These are phyloP conservation scores for Cryptococcus maquisensis DNA, from an alignment of 1,284 basidiomycete species.

Conservation along the genomic window DNA sequence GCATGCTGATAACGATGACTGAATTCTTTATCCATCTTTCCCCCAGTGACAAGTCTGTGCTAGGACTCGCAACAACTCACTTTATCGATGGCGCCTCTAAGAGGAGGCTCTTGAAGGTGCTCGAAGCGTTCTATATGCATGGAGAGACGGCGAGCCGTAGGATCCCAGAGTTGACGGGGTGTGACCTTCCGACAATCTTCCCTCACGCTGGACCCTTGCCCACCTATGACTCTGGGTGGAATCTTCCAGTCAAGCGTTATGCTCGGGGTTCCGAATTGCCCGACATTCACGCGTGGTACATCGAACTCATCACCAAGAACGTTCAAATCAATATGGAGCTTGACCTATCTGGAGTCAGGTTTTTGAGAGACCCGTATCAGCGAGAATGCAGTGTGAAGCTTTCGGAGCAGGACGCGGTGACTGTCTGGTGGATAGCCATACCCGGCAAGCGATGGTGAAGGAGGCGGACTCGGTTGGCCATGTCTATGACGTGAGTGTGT, in stretches of 20 bases:
- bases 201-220: not conserved
- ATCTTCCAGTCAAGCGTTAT: not conserved
- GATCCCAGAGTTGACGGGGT: not conserved
- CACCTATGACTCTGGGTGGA: not conserved
- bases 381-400: not conserved
- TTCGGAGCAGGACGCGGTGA: constrained; percentile 23
- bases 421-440: constrained; percentile 25
- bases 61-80: constrained; percentile 24
- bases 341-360: not conserved
- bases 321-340: constrained; percentile 2
- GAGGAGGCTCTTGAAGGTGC: constrained; percentile 17
- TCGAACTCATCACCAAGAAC: too few species aligned
- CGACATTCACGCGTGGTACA: too few species aligned
- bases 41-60: constrained; percentile 10
- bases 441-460: too few species aligned
- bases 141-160: not conserved
- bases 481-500: too few species aligned
- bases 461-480: constrained; percentile 14
- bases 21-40: too few species aligned
- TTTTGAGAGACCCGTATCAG: not conserved
- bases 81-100: constrained; percentile 21
- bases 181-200: not conserved
- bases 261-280: not conserved
- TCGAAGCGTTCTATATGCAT: constrained; percentile 24
- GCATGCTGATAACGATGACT: too few species aligned